A percentile compares a stretch with the other conserved stretches of the same genome.
These are phyloP conservation scores for Breviolum minutum DNA, from an alignment of 73 alveolate genomes.

Conservation along the genomic window DNA sequence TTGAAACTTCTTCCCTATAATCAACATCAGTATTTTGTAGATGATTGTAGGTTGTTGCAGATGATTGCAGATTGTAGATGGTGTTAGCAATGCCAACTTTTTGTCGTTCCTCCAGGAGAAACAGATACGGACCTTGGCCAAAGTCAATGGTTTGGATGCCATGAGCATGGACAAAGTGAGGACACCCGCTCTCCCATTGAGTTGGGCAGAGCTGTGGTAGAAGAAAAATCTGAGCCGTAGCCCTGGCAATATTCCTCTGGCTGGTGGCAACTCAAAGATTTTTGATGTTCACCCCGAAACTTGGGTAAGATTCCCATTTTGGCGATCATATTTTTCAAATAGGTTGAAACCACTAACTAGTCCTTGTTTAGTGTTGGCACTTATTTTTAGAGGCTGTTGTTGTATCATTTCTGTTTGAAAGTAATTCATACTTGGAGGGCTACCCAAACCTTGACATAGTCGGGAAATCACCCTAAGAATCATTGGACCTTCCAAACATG, in stretches of 20 bases:
- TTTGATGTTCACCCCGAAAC: too few species aligned
- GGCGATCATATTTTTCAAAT: too few species aligned
- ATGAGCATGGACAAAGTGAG: conserved; percentile 77
- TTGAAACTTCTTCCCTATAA: not conserved
- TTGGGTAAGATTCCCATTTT: too few species aligned
- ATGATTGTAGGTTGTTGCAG: not conserved
- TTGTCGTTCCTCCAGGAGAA: conserved; percentile 48
- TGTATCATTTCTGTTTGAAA: too few species aligned
- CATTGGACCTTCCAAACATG: too few species aligned
- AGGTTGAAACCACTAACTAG: too few species aligned
- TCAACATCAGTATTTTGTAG: not conserved
- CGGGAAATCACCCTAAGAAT: too few species aligned
- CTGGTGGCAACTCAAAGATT: too few species aligned
- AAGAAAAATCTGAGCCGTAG: not conserved
- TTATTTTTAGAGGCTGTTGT: too few species aligned
- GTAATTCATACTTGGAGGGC: too few species aligned
- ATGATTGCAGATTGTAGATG: not conserved
- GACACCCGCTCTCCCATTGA: not conserved
- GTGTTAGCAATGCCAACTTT: not conserved
- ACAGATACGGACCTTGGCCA: conserved; percentile 47
- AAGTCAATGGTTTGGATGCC: conserved; percentile 67
- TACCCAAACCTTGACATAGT: too few species aligned
- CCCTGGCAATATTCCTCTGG: not conserved
- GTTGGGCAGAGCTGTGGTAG: not conserved
- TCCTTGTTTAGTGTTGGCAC: not conserved